These are phyloP conservation scores for Verticillium isaacii DNA, from an alignment of 2,329 filamentous ascomycete species.

Conservation along the genomic window DNA sequence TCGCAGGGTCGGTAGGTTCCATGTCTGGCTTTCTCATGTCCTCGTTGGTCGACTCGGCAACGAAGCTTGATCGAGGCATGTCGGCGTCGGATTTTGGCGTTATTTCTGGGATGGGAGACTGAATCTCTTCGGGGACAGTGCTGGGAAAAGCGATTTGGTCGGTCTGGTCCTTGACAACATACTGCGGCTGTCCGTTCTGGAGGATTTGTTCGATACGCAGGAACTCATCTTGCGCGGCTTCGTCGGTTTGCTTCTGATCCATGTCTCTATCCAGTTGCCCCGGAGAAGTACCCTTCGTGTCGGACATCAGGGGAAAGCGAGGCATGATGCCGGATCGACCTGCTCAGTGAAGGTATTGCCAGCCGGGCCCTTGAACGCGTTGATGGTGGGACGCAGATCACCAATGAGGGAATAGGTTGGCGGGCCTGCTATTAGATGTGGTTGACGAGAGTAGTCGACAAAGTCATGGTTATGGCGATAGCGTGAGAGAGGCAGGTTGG, in stretches of 20 bases:
- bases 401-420: not conserved
- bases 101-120: conserved; percentile 9
- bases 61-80: not conserved
- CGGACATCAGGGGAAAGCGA: not conserved
- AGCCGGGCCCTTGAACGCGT: too few relatives aligned
- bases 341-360: not conserved
- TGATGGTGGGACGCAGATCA: too few relatives aligned
- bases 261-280: not conserved
- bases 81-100: not conserved
- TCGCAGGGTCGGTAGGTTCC: not conserved
- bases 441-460: not conserved
- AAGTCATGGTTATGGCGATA: not conserved
- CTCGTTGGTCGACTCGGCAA: not conserved
- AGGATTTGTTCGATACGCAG: conserved; percentile 21
- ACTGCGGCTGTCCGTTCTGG: conserved; percentile 19
- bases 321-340: not conserved
- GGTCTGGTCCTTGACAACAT: conserved; percentile 23
- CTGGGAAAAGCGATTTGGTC: conserved; percentile 26
- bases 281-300: not conserved
- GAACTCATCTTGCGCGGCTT: not conserved
- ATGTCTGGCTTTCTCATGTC: not conserved
- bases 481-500: not conserved
- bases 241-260: not conserved
- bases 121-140: conserved; percentile 23
- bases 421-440: not conserved